Base-by-base conservation (phyloP, 495 filamentous ascomycete genomes). In the Tuber microsphaerosporum region DNA sequence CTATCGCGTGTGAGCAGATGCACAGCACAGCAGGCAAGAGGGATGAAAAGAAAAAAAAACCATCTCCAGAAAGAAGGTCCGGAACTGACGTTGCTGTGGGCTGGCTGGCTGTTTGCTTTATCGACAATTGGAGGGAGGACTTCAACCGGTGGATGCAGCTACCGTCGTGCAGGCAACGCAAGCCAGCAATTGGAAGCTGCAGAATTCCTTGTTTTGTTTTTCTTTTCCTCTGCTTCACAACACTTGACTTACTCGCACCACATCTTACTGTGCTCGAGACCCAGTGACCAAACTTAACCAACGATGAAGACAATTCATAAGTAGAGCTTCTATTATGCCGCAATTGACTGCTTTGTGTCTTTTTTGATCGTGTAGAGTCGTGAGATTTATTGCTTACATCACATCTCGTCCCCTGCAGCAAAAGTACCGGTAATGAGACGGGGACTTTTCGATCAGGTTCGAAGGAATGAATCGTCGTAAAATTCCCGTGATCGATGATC, bases 401-500 rank as follows among this genome's bases (percentile, higher is more conserved):
- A 31, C 26, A 65, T 65, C 51, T 31, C 51, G n/a, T 31, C 56
- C 56, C 56, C 26, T 65, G 56, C 56, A 31, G 56, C 31, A 31
- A 31, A 17, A 31, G 51, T 43, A 43, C 10, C 42, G 42, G 42
- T 26, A 17, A 31, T 17, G 26, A 31, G 26, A 17, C 56, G 56
- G 56, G 10, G 26, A 65, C 56, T 65, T 31, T 65, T 65, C 26
- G 56, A 65, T 65, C 56, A 65, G 56, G 56, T 65, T 65, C 56
- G 56, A 65, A 56, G 46, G 31, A 56, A 72, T 31, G n/a, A 72
- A 75, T 68, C 69, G 51, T 26, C 44, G 26, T 51, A 75, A 41
- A 46, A 9, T 68, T 42, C 74, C 45, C 31, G 37, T 65, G 74
- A 75, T 72, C 74, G 74, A 75, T 42, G 74, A 75, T 72, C 56